Conservation (phyloP, 495 filamentous ascomycete genomes). For the Penicillium taxi region DNA sequence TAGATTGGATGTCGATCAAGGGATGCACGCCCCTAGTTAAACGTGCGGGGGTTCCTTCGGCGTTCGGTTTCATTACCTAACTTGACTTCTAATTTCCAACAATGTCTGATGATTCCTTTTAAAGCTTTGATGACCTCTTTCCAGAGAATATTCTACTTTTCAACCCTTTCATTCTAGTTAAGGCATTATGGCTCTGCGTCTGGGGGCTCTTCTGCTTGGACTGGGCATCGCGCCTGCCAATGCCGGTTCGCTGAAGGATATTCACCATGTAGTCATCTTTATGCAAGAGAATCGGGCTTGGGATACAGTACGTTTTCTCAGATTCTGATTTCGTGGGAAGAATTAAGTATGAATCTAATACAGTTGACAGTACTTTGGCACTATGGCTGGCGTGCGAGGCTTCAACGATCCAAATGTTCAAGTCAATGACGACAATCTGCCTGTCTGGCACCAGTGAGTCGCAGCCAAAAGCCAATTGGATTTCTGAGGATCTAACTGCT, state of each 20-base stretch:
- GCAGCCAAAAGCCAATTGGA: background rate
- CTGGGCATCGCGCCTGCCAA: slow-evolving; percentile 15
- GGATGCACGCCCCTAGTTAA: background rate
- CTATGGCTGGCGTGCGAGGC: slow-evolving; percentile 49
- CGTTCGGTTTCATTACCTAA: background rate
- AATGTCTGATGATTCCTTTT: background rate
- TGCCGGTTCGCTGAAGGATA: slow-evolving; percentile 41
- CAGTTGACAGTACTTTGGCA: slow-evolving; percentile 41
- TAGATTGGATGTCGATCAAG: background rate
- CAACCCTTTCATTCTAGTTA: background rate
- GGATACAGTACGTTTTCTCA: slow-evolving; percentile 24
- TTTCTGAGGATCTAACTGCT: background rate
- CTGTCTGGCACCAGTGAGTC: slow-evolving; percentile 44
- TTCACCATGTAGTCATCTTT: slow-evolving; percentile 52
- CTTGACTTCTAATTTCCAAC: background rate
- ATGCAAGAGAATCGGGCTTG: slow-evolving; percentile 48
- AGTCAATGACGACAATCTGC: slow-evolving; percentile 34
- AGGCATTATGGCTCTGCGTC: slow-evolving; percentile 11
- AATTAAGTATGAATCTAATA: background rate
- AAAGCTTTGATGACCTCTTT: background rate
- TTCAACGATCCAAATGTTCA: slow-evolving; percentile 52
- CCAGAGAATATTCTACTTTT: background rate
- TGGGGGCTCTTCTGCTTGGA: slow-evolving; percentile 13
- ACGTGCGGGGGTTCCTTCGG: background rate
- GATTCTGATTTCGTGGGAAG: background rate